Base-by-base conservation (phyloP, 495 filamentous ascomycete genomes). In the Friedmanniomyces endolithicus region DNA sequence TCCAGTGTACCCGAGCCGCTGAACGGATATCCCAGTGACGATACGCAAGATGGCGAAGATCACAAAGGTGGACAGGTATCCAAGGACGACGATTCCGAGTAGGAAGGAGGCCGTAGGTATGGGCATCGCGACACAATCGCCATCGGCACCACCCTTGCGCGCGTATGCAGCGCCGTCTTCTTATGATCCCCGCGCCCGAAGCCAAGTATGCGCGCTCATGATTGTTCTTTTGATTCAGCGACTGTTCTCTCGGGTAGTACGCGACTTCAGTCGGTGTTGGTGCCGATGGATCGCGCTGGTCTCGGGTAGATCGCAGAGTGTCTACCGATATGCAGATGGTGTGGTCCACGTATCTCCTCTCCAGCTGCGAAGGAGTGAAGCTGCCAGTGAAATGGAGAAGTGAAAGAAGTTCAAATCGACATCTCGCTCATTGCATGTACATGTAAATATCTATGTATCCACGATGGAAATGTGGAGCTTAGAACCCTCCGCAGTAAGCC, bases 41-140 rank as follows among this genome's bases (percentile, higher is more conserved):
- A 96, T 88, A 19, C 92, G 87, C 55, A 97, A 72, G 58, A 96
- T 79, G 57, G 94, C 92, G 69, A 99, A 95, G 52, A 96, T 68
- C 52, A 97, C 80, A 65, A 99, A 97, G 55, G 89, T 87, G 57
- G 79, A 83, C 22, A 99, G 79, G 75, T 95, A 97, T 47, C 87
- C 75, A 46, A 97, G 77, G 56, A 96, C 78, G 64, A 90, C 55
- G 51, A 90, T 71, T 55, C 88, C 90, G 56, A 94, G 78, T 25
- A 95, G 71, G 68, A 95, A 94, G 62, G 88, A 86, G 53, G 84
- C 83, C 46, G 69, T 78, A 47, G 82, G 76, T 50, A 79, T 70
- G 44, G 73, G 71, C 80, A 83, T 83, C 61, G 64, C 74, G 63
- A 50, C 59, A 46, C 52, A 51, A 33, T 6, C 59, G 59, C 54